Conservation (phyloP, 306 rosid genomes). For the Dalbergia cultrata region DNA sequence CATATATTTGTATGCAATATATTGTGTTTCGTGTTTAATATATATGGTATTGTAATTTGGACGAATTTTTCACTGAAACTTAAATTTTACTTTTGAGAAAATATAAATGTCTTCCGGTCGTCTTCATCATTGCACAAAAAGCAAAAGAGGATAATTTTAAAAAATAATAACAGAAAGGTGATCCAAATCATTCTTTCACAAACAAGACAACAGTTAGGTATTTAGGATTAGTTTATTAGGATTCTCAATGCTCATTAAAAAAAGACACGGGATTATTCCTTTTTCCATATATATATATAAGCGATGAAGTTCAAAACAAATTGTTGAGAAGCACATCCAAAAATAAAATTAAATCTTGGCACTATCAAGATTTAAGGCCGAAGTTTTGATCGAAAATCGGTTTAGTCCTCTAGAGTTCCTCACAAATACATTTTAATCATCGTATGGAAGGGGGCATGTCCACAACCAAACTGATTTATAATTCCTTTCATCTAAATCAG, state of each 20-base stretch:
- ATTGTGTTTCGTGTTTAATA: background rate
- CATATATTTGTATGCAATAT: too few species aligned
- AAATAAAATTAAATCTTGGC: background rate
- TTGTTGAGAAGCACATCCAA: background rate
- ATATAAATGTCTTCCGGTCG: background rate
- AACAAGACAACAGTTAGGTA: constrained; percentile 24
- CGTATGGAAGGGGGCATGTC: background rate
- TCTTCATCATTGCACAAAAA: constrained; percentile 3
- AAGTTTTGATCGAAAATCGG: background rate
- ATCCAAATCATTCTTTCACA: background rate
- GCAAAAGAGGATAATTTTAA: background rate
- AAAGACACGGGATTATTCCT: background rate
- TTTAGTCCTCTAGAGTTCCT: background rate
- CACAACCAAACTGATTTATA: background rate
- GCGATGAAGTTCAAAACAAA: constrained; percentile 22
- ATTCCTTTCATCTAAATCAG: background rate
- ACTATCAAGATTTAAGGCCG: background rate
- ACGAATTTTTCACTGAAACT: too few species aligned
- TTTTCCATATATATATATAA: background rate
- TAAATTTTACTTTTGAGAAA: too few species aligned
- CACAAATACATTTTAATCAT: background rate
- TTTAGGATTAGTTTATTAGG: constrained; percentile 21
- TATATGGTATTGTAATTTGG: too few species aligned
- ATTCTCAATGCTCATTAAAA: constrained; percentile 25
- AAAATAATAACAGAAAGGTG: background rate